phyloP scores from a whole-genome alignment of 2,329 filamentous ascomycete genomes.

The Aurifilum marmelostoma region DNA sequence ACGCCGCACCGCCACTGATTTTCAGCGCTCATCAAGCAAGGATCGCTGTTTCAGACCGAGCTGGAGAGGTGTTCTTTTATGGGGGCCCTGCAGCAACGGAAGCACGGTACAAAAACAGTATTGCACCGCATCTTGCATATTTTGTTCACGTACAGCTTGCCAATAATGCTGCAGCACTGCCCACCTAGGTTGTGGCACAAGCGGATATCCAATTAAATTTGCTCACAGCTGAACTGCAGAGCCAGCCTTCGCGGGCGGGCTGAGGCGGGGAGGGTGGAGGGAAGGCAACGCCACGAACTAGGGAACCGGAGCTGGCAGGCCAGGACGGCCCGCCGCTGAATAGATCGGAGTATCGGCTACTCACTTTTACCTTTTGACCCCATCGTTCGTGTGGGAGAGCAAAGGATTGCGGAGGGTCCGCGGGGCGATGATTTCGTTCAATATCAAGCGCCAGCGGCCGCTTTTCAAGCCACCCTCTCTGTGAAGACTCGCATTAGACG shows the following conservation, averaged over 20 bases:
- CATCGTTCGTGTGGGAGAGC: not conserved
- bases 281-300: not conserved
- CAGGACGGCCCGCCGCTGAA: not conserved
- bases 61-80: not conserved
- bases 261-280: not conserved
- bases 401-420: not conserved
- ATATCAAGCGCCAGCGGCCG: not conserved
- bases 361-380: not conserved
- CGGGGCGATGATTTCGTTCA: not conserved
- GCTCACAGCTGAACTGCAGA: not conserved
- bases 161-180: not conserved
- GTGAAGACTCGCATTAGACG: not conserved
- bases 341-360: not conserved
- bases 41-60: not conserved
- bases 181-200: not conserved
- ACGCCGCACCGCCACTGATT: slow-evolving; percentile 5
- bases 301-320: not conserved
- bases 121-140: not conserved
- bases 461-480: not conserved
- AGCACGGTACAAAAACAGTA: not conserved
- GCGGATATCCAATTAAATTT: not conserved
- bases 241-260: not conserved
- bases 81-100: not conserved
- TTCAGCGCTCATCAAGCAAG: not conserved
- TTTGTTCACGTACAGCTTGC: not conserved